phyloP scores from a whole-genome alignment of 2,329 filamentous ascomycete species.

The Westerdykella ornata region DNA sequence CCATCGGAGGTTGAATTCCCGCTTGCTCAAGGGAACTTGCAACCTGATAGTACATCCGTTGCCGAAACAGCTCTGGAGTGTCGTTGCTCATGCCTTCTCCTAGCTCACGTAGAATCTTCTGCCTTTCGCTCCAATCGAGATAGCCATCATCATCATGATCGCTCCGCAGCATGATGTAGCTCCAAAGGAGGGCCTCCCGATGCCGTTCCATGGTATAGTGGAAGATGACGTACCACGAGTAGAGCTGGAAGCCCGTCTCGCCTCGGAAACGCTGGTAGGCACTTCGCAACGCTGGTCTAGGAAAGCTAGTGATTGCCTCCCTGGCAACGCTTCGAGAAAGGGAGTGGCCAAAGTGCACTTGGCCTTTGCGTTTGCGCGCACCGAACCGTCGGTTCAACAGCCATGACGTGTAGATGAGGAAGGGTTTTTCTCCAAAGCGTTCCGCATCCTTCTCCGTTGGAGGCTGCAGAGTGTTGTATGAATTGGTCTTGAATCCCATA shows the following conservation, averaged over 20 bases:
- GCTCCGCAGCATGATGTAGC: slow-evolving; percentile 38
- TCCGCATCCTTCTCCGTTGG: slow-evolving; percentile 30
- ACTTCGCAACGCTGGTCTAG: slow-evolving; percentile 36
- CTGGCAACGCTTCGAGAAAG: slow-evolving; percentile 36
- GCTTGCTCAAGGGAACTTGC: slow-evolving; percentile 32
- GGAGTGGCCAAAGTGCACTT: slow-evolving; percentile 41
- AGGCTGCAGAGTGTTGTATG: slow-evolving; percentile 36
- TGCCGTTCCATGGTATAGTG: slow-evolving; percentile 44
- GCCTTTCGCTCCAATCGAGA: slow-evolving; percentile 38
- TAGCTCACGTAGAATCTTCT: slow-evolving; percentile 34
- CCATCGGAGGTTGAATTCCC: slow-evolving; percentile 37
- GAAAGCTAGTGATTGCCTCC: slow-evolving; percentile 41
- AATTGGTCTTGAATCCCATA: slow-evolving; percentile 41
- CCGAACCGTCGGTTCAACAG: slow-evolving; percentile 43
- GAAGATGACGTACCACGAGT: slow-evolving; percentile 41
- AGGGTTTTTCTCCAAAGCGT: slow-evolving; percentile 42
- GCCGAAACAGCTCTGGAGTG: slow-evolving; percentile 25
- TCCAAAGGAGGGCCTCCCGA: slow-evolving; percentile 41
- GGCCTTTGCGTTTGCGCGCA: slow-evolving; percentile 40
- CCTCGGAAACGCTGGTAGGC: slow-evolving; percentile 41
- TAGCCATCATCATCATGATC: slow-evolving; percentile 38
- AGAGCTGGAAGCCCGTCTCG: slow-evolving; percentile 40
- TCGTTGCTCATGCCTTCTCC: slow-evolving; percentile 35
- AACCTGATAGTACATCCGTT: slow-evolving; percentile 38
- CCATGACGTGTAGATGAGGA: slow-evolving; percentile 42